Conservation (phyloP, 768 basidiomycete species). For the Lentinula sp. region DNA sequence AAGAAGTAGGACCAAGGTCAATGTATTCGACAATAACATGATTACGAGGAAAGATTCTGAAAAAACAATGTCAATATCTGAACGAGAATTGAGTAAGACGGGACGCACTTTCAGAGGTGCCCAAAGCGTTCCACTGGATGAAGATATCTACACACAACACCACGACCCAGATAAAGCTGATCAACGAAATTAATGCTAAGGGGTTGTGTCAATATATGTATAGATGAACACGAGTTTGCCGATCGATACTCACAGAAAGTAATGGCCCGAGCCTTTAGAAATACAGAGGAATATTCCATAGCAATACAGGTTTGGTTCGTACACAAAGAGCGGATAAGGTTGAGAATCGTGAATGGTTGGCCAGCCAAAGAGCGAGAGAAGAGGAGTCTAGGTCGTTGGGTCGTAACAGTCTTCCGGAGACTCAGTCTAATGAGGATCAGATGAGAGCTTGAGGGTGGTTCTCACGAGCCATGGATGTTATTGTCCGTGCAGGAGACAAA, state of each 20-base stretch:
- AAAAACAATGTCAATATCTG: not conserved
- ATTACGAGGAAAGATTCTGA: slow-evolving; percentile 41
- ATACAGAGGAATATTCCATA: slow-evolving; percentile 11
- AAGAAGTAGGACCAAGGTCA: slow-evolving; percentile 35
- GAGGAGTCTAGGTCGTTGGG: not conserved
- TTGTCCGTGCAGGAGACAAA: not conserved
- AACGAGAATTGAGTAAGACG: not conserved
- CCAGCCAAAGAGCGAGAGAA: not conserved
- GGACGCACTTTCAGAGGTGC: slow-evolving; percentile 38
- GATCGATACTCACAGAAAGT: slow-evolving; percentile 5
- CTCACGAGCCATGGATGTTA: not conserved
- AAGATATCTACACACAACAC: slow-evolving; percentile 41
- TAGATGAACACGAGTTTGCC: not conserved
- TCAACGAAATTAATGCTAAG: slow-evolving; percentile 35
- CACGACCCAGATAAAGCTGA: slow-evolving; percentile 43
- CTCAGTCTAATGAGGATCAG: not conserved
- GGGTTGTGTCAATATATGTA: not conserved
- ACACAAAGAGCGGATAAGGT: not conserved
- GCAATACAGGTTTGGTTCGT: not conserved
- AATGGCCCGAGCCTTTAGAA: slow-evolving; percentile 8
- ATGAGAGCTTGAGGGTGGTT: not conserved
- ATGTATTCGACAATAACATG: slow-evolving; percentile 33
- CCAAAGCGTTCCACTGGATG: slow-evolving; percentile 39
- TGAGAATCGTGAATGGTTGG: not conserved
- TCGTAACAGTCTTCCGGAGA: not conserved